These are phyloP conservation scores for Calendula officinalis DNA, from an alignment of 129 eudicot species.

Conservation along the genomic window DNA sequence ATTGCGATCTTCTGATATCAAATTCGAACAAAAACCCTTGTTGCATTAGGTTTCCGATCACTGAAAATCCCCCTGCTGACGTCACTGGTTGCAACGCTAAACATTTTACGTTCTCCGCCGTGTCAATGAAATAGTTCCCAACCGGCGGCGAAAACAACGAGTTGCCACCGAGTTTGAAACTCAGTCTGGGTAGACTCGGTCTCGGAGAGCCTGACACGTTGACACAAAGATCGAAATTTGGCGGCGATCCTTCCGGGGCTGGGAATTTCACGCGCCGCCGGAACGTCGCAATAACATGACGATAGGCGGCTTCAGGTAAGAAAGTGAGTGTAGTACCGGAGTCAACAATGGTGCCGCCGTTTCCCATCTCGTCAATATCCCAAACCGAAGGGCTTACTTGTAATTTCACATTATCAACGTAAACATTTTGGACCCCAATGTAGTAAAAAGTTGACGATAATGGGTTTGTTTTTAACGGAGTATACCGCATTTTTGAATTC, in stretches of 20 bases:
- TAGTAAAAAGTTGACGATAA: conserved; percentile 67
- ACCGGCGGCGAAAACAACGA: conserved; percentile 51
- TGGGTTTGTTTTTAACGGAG: conserved; percentile 48
- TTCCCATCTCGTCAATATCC: conserved; percentile 53
- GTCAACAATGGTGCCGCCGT: conserved; percentile 75
- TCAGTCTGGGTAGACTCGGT: conserved; percentile 51
- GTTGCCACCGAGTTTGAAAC: conserved; percentile 64
- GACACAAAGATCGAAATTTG: conserved; percentile 58
- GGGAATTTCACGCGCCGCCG: conserved; percentile 59
- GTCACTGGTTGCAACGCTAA: conserved; percentile 57
- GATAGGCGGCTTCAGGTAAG: conserved; percentile 50
- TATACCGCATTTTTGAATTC: conserved; percentile 30
- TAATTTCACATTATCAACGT: conserved; percentile 40
- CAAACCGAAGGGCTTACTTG: conserved; percentile 58
- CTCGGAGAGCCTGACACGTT: conserved; percentile 44
- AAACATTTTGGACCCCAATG: conserved; percentile 46
- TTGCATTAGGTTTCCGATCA: conserved; percentile 72
- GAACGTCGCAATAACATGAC: conserved; percentile 38
- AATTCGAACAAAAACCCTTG: conserved; percentile 74
- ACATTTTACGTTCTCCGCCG: conserved; percentile 59
- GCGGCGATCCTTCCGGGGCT: conserved; percentile 25
- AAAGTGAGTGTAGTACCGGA: conserved; percentile 74
- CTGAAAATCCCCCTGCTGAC: conserved; percentile 42
- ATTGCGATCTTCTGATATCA: conserved; percentile 45
- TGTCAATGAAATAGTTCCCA: conserved; percentile 60